Evolutionary conservation across 2,329 filamentous ascomycete species (phyloP).

Genomic region (Periglandula ipomoeae): DNA sequence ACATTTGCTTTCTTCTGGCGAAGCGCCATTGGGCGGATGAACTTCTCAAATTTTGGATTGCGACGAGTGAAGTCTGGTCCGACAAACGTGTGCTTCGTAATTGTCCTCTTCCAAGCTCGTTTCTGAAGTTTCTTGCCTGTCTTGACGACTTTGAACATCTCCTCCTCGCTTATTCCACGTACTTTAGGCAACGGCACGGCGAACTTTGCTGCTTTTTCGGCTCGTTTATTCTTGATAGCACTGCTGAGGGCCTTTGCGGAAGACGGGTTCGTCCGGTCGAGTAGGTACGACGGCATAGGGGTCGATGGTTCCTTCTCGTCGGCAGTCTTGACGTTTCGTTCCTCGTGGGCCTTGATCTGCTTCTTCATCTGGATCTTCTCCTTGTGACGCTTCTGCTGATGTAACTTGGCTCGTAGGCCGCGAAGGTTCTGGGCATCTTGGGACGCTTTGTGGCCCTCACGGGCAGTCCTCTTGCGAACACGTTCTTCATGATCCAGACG

Average conservation of each 20-base stretch:
- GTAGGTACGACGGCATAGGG: slow-evolving; percentile 83
- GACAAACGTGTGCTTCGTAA: slow-evolving; percentile 61
- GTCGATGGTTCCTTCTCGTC: slow-evolving; percentile 70
- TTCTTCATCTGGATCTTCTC: slow-evolving; percentile 99
- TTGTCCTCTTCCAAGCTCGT: slow-evolving; percentile 69
- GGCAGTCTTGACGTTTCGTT: slow-evolving; percentile 87
- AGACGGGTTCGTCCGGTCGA: slow-evolving; percentile 63
- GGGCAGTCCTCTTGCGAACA: slow-evolving; percentile 73
- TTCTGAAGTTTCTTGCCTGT: slow-evolving; percentile 91
- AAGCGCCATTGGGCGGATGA: slow-evolving; percentile 41
- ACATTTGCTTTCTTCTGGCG: slow-evolving; percentile 45
- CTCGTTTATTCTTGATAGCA: slow-evolving; percentile 91
- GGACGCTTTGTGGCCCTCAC: slow-evolving; percentile 81
- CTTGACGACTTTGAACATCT: slow-evolving; percentile 95
- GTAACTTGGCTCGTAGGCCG: slow-evolving; percentile 84
- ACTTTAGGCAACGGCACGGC: slow-evolving; percentile 90
- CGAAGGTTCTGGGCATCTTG: slow-evolving; percentile 89
- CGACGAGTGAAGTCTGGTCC: slow-evolving; percentile 82
- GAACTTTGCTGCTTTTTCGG: slow-evolving; percentile 91
- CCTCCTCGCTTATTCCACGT: slow-evolving; percentile 81
- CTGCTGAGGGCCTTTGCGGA: slow-evolving; percentile 63
- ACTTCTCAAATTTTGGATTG: slow-evolving; percentile 67
- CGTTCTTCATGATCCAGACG: slow-evolving; percentile 77
- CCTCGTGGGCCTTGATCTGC: slow-evolving; percentile 87
- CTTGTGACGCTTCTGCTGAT: slow-evolving; percentile 86